Evolutionary conservation across 2,329 filamentous ascomycete species (phyloP).

Genomic region (Cadophora gregata): DNA sequence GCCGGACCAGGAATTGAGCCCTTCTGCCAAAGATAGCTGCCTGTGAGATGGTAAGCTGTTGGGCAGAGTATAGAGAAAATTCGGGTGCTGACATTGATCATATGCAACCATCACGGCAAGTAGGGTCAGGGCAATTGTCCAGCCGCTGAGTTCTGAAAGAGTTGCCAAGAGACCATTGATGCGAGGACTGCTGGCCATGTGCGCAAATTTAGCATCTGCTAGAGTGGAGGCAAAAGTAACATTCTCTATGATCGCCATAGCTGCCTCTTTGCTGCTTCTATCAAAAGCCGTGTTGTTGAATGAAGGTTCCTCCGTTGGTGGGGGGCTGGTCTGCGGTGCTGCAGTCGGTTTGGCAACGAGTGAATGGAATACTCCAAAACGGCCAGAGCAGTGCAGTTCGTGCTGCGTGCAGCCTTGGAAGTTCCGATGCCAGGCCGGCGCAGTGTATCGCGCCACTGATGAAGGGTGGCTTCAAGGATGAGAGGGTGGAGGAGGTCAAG

Average conservation of each 20-base stretch:
- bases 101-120: constrained; percentile 77
- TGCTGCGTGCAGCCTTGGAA: constrained; percentile 1
- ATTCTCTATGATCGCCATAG: constrained; percentile 34
- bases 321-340: background rate
- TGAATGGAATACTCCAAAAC: background rate
- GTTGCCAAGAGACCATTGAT: constrained; percentile 30
- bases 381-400: background rate
- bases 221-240: constrained; percentile 43
- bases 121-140: constrained; percentile 73
- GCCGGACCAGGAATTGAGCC: constrained; percentile 76
- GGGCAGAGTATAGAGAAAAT: background rate
- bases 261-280: background rate
- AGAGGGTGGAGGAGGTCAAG: background rate
- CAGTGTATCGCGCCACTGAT: constrained; percentile 4
- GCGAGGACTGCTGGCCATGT: constrained; percentile 37
- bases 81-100: constrained; percentile 76
- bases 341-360: constrained; percentile 1
- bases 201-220: constrained; percentile 41
- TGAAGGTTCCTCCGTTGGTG: too few species aligned
- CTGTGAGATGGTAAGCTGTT: constrained; percentile 50
- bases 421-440: background rate
- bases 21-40: constrained; percentile 77
- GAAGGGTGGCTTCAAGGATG: background rate
- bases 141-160: constrained; percentile 52
- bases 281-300: background rate